Base-by-base conservation (phyloP, 495 filamentous ascomycete genomes). In the Massariosphaeria phaeospora region DNA sequence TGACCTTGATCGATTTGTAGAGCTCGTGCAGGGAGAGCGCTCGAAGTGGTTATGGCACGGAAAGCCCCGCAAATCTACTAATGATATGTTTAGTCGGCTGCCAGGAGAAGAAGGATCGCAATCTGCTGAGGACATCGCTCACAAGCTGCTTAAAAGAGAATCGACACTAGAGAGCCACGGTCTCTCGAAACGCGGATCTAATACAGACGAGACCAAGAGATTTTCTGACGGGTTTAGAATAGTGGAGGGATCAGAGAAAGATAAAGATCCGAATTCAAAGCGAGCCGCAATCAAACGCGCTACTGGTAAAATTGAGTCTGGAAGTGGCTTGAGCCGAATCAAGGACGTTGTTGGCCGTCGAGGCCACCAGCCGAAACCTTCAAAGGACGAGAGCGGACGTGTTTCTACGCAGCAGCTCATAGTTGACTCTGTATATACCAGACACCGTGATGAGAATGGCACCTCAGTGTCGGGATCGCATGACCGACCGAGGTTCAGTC, bases 31-130 rank as follows among this genome's bases (percentile, higher is more conserved):
- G 47, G 93, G 93, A 25, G 84, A 88, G 64, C 79, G 86, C 47
- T 76, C 85, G 10, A 96, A 95, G 67, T 97, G 88, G 85, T 75
- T 98, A 9, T 98, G 94, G 94, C 76, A 85, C 44, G 94, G 94
- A 8, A 98, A 95, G 63, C 77, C 84, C 11, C 81, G 78, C 46
- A 88, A 88, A 66, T 65, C 53, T 2, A 69, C 67, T 24, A 73
- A 76, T 0, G 75, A 73, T 45, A 69, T 77, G 33, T 75, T 63
- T 47, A 63, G 49, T 72, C 6, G 57, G 6, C 45, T 66, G 27
- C 73, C 76, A 8, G 71, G 73, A 20, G 74, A 79, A 47, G 71
- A 76, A 15, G 76, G 79, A 72, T 84, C 62, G 73, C 82, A 41
- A 85, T 94, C 56, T 81, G 78, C 4, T 2, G 49, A 46, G 20